Base-by-base conservation (phyloP, 169 alveolate species). In the Babesia ovata region DNA sequence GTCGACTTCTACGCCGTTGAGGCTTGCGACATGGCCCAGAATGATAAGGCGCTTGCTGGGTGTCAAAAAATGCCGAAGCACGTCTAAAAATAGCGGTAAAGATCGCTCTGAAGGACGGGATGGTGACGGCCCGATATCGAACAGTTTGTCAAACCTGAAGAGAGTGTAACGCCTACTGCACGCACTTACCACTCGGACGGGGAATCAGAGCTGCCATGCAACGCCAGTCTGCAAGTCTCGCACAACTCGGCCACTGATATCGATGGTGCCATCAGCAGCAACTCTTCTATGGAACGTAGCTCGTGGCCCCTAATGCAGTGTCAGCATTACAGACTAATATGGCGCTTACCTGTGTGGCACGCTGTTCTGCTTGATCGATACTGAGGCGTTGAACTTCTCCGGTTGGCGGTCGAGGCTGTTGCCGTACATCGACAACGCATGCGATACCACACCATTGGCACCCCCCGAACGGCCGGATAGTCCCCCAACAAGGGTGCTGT, bases 41-140 rank as follows among this genome's bases (percentile, higher is more conserved):
- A 81, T 70, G 29, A 81, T 53, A 24, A 81, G 61, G 29, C 88
- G 75, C 70, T 71, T 76, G 65, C 84, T 48, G 12, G 85, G 84
- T 3, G 88, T 81, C 14, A 74, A 39, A 44, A 81, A 61, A 73
- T 81, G 62, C 29, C 88, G 58, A 63, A 81, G 39, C 21, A 72
- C 66, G 70, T 81, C 88, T 52, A 81, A 45, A 19, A 65, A 22
- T 36, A 81, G 45, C 12, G 39, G n/a, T 6, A 81, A 65, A 19
- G 66, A 36, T 12, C 59, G 56, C 29, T 66, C 84, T 11, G 42
- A 26, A 16, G 28, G 13, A 28, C 33, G 74, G 26, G 29, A 16
- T 14, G 45, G 28, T 19, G 29, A 11, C 22, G 67, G 26, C 36
- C 36, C 60, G 48, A 81, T 14, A 7, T 74, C 88, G 73, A 81